Conservation (phyloP, 495 filamentous ascomycete genomes). For the Podospora anserina region DNA sequence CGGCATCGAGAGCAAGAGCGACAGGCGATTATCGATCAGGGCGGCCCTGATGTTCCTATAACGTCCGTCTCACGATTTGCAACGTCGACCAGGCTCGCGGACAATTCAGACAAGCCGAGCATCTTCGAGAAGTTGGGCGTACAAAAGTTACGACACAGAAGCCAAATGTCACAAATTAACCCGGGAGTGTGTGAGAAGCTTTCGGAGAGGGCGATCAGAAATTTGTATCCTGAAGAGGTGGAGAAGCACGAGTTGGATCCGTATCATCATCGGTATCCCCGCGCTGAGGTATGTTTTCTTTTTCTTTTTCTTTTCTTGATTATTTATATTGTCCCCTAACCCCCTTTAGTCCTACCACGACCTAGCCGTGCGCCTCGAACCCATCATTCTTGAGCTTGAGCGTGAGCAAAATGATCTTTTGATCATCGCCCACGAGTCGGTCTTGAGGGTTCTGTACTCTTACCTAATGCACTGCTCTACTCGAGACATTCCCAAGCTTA, state of each 20-base stretch:
- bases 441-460: conserved; percentile 91
- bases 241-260: conserved; percentile 90
- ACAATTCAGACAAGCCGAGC: conserved; percentile 89
- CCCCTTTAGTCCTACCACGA: conserved; percentile 87
- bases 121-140: conserved; percentile 71
- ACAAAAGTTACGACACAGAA: conserved; percentile 82
- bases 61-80: conserved; percentile 84
- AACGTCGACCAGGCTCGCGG: conserved; percentile 86
- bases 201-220: conserved; percentile 68
- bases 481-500: conserved; percentile 88
- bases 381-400: conserved; percentile 96
- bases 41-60: conserved; percentile 63
- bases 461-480: conserved; percentile 99
- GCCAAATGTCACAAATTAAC: conserved; percentile 95
- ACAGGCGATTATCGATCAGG: conserved; percentile 61
- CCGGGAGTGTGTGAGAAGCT: conserved; percentile 94
- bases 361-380: conserved; percentile 94
- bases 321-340: background rate
- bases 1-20: conserved; percentile 79
- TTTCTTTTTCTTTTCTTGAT: background rate
- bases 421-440: conserved; percentile 97
- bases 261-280: conserved; percentile 94
- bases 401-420: conserved; percentile 94
- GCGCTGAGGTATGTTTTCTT: conserved; percentile 70
- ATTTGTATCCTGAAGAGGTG: conserved; percentile 83